Evolutionary conservation across 371 early-diverging fungal genomes (phyloP).

Genomic region (Lichtheimia corymbifera): DNA sequence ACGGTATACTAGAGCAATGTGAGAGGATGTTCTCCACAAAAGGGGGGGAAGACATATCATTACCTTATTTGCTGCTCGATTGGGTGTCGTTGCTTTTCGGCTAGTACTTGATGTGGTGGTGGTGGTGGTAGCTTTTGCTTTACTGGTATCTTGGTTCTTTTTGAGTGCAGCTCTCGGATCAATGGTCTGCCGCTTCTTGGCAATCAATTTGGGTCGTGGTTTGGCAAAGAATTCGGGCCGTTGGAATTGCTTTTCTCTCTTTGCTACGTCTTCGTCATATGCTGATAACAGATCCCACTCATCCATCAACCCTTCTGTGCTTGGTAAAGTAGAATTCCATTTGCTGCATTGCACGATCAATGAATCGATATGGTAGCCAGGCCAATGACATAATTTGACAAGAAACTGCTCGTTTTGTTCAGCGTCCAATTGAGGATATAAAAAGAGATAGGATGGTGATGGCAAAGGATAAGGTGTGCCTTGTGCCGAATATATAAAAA

Average conservation of each 20-base stretch:
- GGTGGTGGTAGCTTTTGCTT: background rate
- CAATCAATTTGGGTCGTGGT: constrained; percentile 6
- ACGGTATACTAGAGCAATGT: background rate
- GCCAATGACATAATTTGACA: background rate
- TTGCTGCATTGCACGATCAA: background rate
- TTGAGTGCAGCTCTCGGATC: background rate
- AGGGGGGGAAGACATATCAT: background rate
- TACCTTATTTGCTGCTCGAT: background rate
- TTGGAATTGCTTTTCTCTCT: constrained; percentile 6
- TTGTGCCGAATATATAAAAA: background rate
- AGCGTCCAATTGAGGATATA: constrained; percentile 1
- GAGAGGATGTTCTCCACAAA: background rate
- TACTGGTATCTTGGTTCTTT: background rate
- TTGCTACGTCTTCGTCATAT: background rate
- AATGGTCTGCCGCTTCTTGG: constrained; percentile 4
- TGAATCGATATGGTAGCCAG: constrained; percentile 2
- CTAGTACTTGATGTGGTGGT: background rate
- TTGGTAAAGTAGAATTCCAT: background rate
- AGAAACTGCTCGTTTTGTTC: background rate
- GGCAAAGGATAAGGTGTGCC: constrained; percentile 5
- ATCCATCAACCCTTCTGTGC: background rate
- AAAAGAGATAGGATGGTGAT: background rate
- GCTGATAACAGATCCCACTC: constrained; percentile 8
- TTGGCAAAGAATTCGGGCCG: constrained; percentile 12
- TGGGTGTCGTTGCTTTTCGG: background rate